These are phyloP conservation scores for Xylaria sp. DNA, from an alignment of 2,329 filamentous ascomycete species.

Conservation along the genomic window DNA sequence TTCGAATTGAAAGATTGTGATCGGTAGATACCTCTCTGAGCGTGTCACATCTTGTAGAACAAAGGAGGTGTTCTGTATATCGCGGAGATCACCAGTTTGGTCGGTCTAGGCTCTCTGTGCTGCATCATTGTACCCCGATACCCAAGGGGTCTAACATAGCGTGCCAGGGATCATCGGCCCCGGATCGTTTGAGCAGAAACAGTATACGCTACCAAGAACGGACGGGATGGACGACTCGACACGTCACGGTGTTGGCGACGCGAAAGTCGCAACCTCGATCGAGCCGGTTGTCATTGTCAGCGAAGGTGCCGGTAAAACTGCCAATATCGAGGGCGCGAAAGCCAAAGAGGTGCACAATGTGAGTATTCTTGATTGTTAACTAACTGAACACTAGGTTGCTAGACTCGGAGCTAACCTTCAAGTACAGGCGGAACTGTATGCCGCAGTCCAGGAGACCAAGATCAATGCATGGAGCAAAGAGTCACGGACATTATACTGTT, in stretches of 20 bases:
- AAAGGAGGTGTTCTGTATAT: background rate
- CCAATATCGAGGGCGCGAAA: constrained; percentile 48
- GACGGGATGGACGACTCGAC: constrained; percentile 27
- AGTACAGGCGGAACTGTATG: constrained; percentile 58
- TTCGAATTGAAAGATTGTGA: constrained; percentile 11
- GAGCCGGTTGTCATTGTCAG: constrained; percentile 41
- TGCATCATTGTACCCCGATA: background rate
- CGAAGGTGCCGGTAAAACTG: constrained; percentile 46
- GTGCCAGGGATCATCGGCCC: background rate
- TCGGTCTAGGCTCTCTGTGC: background rate
- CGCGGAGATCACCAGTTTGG: background rate
- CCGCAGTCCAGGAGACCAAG: constrained; percentile 58
- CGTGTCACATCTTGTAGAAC: background rate
- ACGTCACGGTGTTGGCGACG: constrained; percentile 21
- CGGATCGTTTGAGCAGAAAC: background rate
- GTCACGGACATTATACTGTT: constrained; percentile 56
- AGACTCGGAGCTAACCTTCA: background rate
- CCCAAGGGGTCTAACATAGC: background rate
- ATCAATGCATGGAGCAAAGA: constrained; percentile 56
- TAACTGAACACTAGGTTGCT: background rate
- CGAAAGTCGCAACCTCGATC: constrained; percentile 33
- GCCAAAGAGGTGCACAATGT: constrained; percentile 57
- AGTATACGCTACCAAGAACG: background rate
- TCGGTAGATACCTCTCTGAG: constrained; percentile 9
- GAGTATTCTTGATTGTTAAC: constrained; percentile 10